Conservation (phyloP, 805 yeast genomes). For the Wickerhamiella sorbophila region DNA sequence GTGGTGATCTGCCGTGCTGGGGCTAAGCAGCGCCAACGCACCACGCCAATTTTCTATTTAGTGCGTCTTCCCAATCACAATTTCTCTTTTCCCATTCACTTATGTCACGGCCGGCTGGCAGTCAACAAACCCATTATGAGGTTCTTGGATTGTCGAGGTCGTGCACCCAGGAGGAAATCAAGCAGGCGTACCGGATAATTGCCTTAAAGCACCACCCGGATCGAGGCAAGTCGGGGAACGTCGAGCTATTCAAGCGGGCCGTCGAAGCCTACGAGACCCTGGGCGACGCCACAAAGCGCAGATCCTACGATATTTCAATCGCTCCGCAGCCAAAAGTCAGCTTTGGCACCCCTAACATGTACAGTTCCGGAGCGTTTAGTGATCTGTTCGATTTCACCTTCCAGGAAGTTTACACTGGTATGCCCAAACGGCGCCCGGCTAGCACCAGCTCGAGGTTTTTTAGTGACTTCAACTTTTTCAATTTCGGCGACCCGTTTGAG, state of each 20-base stretch:
- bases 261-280: conserved; percentile 25
- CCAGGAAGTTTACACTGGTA: not conserved
- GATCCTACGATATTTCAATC: conserved; percentile 23
- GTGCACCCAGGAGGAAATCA: conserved; percentile 21
- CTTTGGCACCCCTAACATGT: not conserved
- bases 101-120: conserved; percentile 5
- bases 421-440: not conserved
- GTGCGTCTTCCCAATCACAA: no score
- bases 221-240: conserved; percentile 12
- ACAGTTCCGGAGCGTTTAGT: not conserved
- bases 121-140: conserved; percentile 19
- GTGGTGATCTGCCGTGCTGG: no score
- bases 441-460: not conserved
- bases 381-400: not conserved
- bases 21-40: no score
- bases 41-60: no score
- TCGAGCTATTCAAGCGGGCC: conserved; percentile 24
- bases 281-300: conserved; percentile 19
- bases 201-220: conserved; percentile 36
- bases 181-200: conserved; percentile 26
- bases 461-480: not conserved
- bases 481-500: not conserved
- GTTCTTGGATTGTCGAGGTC: conserved; percentile 19
- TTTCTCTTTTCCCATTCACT: no score
- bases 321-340: not conserved